Evolutionary conservation across 306 rosid genomes (phyloP).

Genomic region (Gillenia trifoliata): DNA sequence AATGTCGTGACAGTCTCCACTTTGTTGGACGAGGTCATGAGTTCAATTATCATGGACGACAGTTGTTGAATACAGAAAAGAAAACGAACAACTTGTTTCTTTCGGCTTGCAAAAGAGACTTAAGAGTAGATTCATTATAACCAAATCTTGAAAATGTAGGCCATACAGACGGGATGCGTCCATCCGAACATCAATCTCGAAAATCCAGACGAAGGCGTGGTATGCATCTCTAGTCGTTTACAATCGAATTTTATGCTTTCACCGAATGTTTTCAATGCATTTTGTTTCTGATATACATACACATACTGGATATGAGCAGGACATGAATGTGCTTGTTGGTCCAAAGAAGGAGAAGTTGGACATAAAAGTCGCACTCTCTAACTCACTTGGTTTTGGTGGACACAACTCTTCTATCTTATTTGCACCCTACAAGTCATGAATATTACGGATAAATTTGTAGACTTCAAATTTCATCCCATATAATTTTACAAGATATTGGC

Average conservation of each 20-base stretch:
- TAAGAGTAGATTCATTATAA: background rate
- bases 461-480: background rate
- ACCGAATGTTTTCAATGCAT: no score
- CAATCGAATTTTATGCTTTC: background rate
- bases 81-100: background rate
- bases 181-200: constrained; percentile 77
- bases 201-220: constrained; percentile 65
- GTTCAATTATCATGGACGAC: no score
- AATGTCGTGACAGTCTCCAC: background rate
- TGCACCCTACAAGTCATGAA: constrained; percentile 58
- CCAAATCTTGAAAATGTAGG: constrained; percentile 30
- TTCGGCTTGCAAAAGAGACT: background rate
- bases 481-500: background rate
- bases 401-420: constrained; percentile 74
- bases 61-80: no score
- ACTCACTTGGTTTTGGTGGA: constrained; percentile 70
- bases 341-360: constrained; percentile 63
- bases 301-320: constrained; percentile 24
- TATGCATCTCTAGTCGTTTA: constrained; percentile 15
- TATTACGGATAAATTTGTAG: background rate
- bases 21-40: no score
- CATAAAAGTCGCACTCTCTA: constrained; percentile 63
- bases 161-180: constrained; percentile 67
- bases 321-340: constrained; percentile 52
- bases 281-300: no score